A percentile compares a stretch with the other conserved stretches of the same genome.
Conservation (phyloP, 768 basidiomycete genomes). For the Serendipita sp. region DNA sequence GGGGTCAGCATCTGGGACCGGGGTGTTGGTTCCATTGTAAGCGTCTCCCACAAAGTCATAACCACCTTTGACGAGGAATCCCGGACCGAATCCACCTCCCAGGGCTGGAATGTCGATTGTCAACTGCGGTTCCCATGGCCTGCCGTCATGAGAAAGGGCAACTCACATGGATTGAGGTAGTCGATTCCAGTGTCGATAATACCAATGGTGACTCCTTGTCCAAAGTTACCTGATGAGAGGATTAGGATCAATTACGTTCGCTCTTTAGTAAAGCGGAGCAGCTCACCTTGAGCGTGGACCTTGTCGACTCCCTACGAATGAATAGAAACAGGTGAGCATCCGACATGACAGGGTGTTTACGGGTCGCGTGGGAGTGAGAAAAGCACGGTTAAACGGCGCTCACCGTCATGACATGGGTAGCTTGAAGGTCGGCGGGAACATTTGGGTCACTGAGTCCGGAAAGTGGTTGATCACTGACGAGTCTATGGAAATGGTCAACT, state of each 20-base stretch:
- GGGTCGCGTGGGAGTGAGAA: too few relatives aligned
- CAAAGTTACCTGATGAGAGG: conserved; percentile 16
- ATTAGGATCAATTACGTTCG: background rate
- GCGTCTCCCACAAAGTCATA: conserved; percentile 12
- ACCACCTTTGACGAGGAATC: conserved; percentile 11
- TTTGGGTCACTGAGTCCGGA: background rate
- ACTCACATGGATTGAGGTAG: conserved; percentile 3
- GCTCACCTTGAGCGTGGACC: conserved; percentile 19
- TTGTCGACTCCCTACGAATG: conserved; percentile 18
- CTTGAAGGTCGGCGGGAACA: background rate
- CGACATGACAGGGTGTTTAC: background rate
- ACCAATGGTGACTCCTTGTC: conserved; percentile 24
- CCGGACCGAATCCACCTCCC: conserved; percentile 12
- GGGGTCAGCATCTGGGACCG: conserved; percentile 8
- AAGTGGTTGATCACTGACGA: background rate
- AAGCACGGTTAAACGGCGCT: too few relatives aligned
- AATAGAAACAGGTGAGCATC: background rate
- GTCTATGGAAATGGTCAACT: background rate
- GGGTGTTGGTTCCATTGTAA: background rate
- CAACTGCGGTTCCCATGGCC: too few relatives aligned
- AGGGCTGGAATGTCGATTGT: background rate
- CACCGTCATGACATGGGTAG: conserved; percentile 9
- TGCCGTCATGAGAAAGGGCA: background rate
- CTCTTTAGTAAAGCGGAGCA: background rate
- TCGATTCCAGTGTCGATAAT: conserved; percentile 11